A percentile compares a stretch with the other conserved stretches of the same genome.
These are phyloP conservation scores for Santalum album DNA, from an alignment of 164 flowering plant species.

Conservation along the genomic window DNA sequence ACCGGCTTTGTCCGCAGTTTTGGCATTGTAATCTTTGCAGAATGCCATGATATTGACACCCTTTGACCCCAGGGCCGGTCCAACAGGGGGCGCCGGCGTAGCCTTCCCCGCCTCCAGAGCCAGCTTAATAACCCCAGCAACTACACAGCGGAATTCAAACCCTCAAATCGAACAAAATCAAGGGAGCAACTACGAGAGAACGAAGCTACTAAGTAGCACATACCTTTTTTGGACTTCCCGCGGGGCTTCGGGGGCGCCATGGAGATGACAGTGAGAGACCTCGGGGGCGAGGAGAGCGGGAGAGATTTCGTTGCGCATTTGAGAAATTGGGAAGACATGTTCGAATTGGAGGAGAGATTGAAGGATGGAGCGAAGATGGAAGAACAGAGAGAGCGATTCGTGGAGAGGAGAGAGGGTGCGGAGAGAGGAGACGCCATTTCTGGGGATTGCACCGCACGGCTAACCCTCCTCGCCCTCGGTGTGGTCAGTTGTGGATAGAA, in stretches of 20 bases:
- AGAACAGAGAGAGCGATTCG: constrained; percentile 14
- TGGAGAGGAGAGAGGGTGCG: not conserved
- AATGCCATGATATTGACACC: constrained; percentile 98
- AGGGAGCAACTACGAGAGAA: not conserved
- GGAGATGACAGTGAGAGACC: constrained; percentile 51
- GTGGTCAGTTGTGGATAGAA: too few species aligned
- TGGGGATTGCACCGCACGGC: too few species aligned
- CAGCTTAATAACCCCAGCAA: constrained; percentile 77
- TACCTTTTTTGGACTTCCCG: constrained; percentile 89
- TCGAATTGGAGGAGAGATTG: constrained; percentile 26
- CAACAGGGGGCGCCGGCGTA: constrained; percentile 97
- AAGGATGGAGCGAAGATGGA: constrained; percentile 18
- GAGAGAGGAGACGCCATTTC: constrained; percentile 2
- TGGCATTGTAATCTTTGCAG: constrained; percentile 97
- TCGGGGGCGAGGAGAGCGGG: constrained; percentile 16
- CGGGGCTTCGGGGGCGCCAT: constrained; percentile 98
- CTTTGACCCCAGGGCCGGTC: constrained; percentile 97
- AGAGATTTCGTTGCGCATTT: constrained; percentile 11
- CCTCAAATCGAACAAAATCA: not conserved
- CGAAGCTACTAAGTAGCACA: not conserved
- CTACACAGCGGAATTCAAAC: constrained; percentile 19
- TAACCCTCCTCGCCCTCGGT: too few species aligned
- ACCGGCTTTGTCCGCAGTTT: constrained; percentile 92
- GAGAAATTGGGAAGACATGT: constrained; percentile 22
- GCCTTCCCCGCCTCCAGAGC: constrained; percentile 99